Percentiles rank a stretch among this genome's conserved stretches.
These are phyloP conservation scores for Galeopsis tetrahit DNA, from an alignment of 257 asterid species.

Conservation along the genomic window DNA sequence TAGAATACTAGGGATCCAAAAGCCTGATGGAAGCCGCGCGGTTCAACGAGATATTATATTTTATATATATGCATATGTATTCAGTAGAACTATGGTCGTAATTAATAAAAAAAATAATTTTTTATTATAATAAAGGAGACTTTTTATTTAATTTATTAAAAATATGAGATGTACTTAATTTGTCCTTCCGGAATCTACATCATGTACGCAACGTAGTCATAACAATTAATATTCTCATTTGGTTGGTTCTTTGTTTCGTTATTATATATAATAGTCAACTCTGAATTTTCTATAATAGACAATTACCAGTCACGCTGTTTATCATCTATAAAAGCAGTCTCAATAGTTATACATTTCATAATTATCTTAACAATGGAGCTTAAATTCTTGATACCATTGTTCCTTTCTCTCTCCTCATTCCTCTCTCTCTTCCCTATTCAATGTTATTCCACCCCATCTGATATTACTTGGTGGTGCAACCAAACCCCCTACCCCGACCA, in stretches of 20 bases:
- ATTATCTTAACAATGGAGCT: slow-evolving; percentile 34
- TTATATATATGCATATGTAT: too few relatives aligned
- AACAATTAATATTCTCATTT: slow-evolving; percentile 1
- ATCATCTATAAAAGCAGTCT: slow-evolving; percentile 35
- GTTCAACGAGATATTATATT: too few relatives aligned
- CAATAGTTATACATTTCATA: not conserved
- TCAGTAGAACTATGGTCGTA: too few relatives aligned
- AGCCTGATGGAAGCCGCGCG: too few relatives aligned
- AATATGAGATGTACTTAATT: too few relatives aligned
- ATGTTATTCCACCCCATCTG: slow-evolving; percentile 12
- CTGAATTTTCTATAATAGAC: slow-evolving; percentile 31
- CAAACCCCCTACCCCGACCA: slow-evolving; percentile 70
- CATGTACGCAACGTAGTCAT: not conserved
- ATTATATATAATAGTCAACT: slow-evolving; percentile 38
- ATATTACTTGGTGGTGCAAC: slow-evolving; percentile 58
- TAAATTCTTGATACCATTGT: slow-evolving; percentile 22
- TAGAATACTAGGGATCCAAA: too few relatives aligned
- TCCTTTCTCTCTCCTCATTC: slow-evolving; percentile 37
- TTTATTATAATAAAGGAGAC: too few relatives aligned
- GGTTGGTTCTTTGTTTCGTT: slow-evolving; percentile 31
- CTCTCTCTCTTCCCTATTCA: slow-evolving; percentile 8
- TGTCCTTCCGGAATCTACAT: not conserved
- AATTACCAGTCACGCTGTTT: slow-evolving; percentile 34
- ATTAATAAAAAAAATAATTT: too few relatives aligned
- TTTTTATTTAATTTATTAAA: too few relatives aligned